These are phyloP conservation scores for Hygrocybe punicea DNA, from an alignment of 768 basidiomycete species.

Conservation along the genomic window DNA sequence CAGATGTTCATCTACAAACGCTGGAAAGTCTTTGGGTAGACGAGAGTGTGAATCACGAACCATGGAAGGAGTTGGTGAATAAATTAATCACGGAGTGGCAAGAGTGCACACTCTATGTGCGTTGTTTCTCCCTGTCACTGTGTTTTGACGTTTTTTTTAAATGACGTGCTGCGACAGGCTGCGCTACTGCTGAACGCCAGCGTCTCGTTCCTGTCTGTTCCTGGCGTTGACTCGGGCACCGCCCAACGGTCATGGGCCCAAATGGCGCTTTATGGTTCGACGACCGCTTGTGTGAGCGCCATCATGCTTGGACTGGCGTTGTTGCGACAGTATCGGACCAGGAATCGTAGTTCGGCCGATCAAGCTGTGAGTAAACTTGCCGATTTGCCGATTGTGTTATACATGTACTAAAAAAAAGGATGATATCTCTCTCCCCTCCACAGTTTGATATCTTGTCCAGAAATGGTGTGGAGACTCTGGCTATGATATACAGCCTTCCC, in stretches of 20 bases:
- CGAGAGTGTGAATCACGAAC: conserved; percentile 32
- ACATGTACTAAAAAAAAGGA: too few species aligned
- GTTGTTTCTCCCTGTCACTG: conserved; percentile 8
- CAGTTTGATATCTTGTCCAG: conserved; percentile 3
- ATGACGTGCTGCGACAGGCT: conserved; percentile 31
- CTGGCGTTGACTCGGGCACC: conserved; percentile 30
- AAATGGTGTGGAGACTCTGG: conserved; percentile 31
- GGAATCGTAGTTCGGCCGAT: conserved; percentile 25
- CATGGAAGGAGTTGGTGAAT: conserved; percentile 40
- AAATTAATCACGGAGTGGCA: conserved; percentile 40
- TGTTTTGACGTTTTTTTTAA: neutral
- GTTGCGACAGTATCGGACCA: conserved; percentile 39
- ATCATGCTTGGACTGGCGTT: conserved; percentile 45
- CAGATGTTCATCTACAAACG: conserved; percentile 38
- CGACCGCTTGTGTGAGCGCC: conserved; percentile 40
- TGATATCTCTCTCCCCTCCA: too few species aligned
- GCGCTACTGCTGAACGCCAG: conserved; percentile 49
- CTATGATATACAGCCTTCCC: conserved; percentile 41
- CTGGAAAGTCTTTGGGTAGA: conserved; percentile 51
- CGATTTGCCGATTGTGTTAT: conserved; percentile 1
- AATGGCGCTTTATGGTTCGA: conserved; percentile 44
- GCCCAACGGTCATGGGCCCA: conserved; percentile 28
- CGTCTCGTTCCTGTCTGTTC: conserved; percentile 48
- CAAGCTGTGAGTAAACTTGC: conserved; percentile 33
- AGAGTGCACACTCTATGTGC: conserved; percentile 44